Percentiles rank a stretch among this genome's conserved stretches.
Evolutionary conservation across 2,329 filamentous ascomycete species (phyloP).

Genomic region (Xylaria sp.): DNA sequence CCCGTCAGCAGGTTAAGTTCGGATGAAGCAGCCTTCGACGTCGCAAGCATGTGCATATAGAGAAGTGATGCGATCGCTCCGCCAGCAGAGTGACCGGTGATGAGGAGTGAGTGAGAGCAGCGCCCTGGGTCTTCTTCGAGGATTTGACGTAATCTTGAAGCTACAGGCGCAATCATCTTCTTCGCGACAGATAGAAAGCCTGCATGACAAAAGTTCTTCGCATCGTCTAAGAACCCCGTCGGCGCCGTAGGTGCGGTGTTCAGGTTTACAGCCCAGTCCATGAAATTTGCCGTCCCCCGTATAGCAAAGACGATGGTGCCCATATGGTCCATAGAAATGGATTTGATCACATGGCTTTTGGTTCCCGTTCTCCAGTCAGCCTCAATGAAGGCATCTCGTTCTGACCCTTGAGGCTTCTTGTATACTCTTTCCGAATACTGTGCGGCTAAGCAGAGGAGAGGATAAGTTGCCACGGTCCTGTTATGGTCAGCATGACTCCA

Average conservation of each 20-base stretch:
- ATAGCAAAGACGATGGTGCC: constrained; percentile 84
- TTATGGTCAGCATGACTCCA: constrained; percentile 27
- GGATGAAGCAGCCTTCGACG: constrained; percentile 59
- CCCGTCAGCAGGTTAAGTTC: constrained; percentile 73
- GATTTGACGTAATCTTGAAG: constrained; percentile 70
- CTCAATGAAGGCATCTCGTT: constrained; percentile 71
- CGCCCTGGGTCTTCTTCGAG: constrained; percentile 74
- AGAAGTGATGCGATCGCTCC: constrained; percentile 82
- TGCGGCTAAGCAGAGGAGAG: constrained; percentile 77
- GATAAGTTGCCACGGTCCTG: constrained; percentile 74
- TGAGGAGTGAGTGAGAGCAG: constrained; percentile 71
- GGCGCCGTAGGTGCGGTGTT: constrained; percentile 71
- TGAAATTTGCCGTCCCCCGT: constrained; percentile 77
- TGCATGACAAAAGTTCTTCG: constrained; percentile 77
- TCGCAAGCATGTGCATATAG: constrained; percentile 80
- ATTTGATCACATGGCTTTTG: constrained; percentile 83
- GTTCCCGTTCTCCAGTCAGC: constrained; percentile 76
- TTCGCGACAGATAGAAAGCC: constrained; percentile 79
- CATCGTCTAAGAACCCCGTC: constrained; percentile 75
- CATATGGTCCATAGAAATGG: constrained; percentile 76
- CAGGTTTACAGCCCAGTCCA: constrained; percentile 88
- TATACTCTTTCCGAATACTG: constrained; percentile 80
- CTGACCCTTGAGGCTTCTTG: constrained; percentile 63
- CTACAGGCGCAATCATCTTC: constrained; percentile 76
- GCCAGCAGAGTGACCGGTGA: constrained; percentile 86